A percentile compares a stretch with the other conserved stretches of the same genome.
phyloP scores from a whole-genome alignment of 2,329 filamentous ascomycete genomes.

The Alternaria ventricosa region DNA sequence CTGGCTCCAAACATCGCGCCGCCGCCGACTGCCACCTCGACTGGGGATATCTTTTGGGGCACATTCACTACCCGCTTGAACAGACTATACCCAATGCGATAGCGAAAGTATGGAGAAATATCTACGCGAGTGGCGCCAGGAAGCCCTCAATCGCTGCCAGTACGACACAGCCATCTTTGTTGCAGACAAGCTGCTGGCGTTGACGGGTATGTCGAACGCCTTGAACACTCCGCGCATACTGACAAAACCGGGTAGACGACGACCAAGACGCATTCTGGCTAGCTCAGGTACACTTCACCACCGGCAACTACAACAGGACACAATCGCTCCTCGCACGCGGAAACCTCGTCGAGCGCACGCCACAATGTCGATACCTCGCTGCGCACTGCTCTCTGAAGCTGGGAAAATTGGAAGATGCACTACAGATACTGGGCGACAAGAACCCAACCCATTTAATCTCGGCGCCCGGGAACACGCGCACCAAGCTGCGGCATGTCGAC shows the following conservation, averaged over 20 bases:
- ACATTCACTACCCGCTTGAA: background rate
- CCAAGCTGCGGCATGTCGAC: conserved; percentile 74
- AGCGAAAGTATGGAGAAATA: conserved; percentile 80
- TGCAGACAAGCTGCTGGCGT: conserved; percentile 91
- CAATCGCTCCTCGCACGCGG: conserved; percentile 84
- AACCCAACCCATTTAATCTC: conserved; percentile 89
- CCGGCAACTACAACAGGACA: conserved; percentile 91
- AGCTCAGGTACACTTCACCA: conserved; percentile 96
- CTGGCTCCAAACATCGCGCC: conserved; percentile 3
- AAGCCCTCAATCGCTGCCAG: conserved; percentile 93
- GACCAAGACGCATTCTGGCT: conserved; percentile 97
- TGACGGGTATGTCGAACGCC: conserved; percentile 92
- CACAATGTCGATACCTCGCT: conserved; percentile 89
- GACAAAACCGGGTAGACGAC: conserved; percentile 66
- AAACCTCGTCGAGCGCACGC: conserved; percentile 79
- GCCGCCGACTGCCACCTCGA: conserved; percentile 1
- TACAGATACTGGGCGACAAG: conserved; percentile 84
- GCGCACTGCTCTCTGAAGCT: conserved; percentile 96
- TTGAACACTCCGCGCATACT: too few species aligned
- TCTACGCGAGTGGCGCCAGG: conserved; percentile 91
- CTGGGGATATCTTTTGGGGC: background rate
- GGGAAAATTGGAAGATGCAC: conserved; percentile 85
- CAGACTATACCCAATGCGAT: conserved; percentile 4
- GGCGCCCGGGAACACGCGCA: conserved; percentile 67
- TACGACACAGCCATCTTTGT: conserved; percentile 97